Base-by-base conservation (phyloP, 2,329 filamentous ascomycete genomes). In the Ophiostoma fasciatum region DNA sequence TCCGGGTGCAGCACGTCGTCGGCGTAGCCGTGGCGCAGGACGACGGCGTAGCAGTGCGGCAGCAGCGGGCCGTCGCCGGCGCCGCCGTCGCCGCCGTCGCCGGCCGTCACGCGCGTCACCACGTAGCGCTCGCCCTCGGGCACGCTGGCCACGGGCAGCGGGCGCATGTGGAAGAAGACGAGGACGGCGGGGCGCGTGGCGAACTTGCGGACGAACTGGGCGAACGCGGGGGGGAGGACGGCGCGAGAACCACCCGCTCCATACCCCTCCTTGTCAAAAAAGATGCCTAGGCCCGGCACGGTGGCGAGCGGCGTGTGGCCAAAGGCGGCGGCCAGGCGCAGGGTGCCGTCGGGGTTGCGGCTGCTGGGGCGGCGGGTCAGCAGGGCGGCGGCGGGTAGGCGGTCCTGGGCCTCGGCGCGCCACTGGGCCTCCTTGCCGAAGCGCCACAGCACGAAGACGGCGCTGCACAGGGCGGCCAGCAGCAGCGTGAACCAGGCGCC, bases 381-480 rank as follows among this genome's bases (percentile, higher is more conserved):
- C 4, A 65, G 54, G 12, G 61, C 46, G 35, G 57, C 63, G 5
- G 64, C 62, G 29, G 63, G 60, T 37, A 74, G 61, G 4, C 65
- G 63, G 45, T 83, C 77, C 38, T 66, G 61, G 1, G 66, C 64
- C 56, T 87, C 80, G 3, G 79, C 73, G 7, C 57, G 58, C 80
- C 81, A 87, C 50, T 87, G 81, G 41, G 73, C 67, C 49, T 84
- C 78, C 51, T 87, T 85, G 13, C 81, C 81, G 47, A 74, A 87
- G 22, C 81, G 70, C 81, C 81, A 87, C 10, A 85, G 64, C 3
- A 83, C 62, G 49, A 87, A 80, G 29, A 84, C 55, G 29, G 55
- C 59, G 0, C 75, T 68, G 2, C 87, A 64, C 8, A 80, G 57
- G 4, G 62, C 59, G 0, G 78, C 65, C 5, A 87, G 61, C 0